Conservation (phyloP, 1,284 basidiomycete species). For the Malassezia pachydermatis region DNA sequence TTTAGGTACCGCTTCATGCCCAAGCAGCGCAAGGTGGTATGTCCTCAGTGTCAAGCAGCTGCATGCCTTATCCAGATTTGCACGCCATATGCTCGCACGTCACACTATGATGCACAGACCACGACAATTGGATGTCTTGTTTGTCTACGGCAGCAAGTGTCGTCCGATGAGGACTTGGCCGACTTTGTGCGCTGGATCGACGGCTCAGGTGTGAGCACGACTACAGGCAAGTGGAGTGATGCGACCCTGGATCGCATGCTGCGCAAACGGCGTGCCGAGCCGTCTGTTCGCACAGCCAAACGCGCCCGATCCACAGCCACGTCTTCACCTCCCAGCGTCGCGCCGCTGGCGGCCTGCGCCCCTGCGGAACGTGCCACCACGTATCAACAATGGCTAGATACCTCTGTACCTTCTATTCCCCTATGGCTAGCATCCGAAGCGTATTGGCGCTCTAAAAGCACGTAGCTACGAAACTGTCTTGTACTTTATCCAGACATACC, state of each 20-base stretch:
- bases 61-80: slow-evolving; percentile 8
- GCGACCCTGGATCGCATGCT: slow-evolving; percentile 1
- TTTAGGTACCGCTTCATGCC: slow-evolving; percentile 17
- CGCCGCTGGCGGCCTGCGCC: too few species aligned
- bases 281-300: neutral
- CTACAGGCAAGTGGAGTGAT: slow-evolving; percentile 6
- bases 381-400: neutral
- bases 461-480: too few species aligned
- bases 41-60: slow-evolving; percentile 8
- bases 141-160: slow-evolving; percentile 12
- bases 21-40: slow-evolving; percentile 1
- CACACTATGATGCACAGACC: slow-evolving; percentile 1
- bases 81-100: neutral
- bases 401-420: too few species aligned
- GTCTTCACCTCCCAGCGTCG: too few species aligned
- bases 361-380: neutral
- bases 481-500: slow-evolving; percentile 37
- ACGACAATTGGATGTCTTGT: slow-evolving; percentile 10
- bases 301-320: neutral
- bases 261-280: neutral
- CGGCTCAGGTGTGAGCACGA: slow-evolving; percentile 14
- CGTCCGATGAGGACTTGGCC: slow-evolving; percentile 10
- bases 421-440: too few species aligned
- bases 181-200: slow-evolving; percentile 19
- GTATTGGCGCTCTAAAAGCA: too few species aligned